phyloP scores from a whole-genome alignment of 306 rosid species.

The Comarum palustre region DNA sequence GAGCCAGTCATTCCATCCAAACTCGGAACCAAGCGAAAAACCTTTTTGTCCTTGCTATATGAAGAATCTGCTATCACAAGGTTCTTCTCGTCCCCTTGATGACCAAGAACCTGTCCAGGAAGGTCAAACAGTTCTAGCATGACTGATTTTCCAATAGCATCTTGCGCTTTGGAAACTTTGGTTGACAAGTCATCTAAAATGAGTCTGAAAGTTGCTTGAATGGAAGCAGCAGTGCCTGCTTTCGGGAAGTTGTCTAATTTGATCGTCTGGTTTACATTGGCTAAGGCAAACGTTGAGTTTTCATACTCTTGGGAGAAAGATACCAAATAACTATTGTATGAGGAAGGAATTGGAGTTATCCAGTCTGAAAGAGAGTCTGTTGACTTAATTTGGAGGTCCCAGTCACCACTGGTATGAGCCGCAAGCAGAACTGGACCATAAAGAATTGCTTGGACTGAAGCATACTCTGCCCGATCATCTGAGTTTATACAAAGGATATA shows the following conservation, averaged over 20 bases:
- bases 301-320: constrained; percentile 44
- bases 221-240: constrained; percentile 47
- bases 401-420: constrained; percentile 50
- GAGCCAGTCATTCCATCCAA: constrained; percentile 57
- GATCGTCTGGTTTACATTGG: constrained; percentile 51
- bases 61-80: constrained; percentile 45
- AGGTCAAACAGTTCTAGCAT: constrained; percentile 62
- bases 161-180: constrained; percentile 15
- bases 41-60: constrained; percentile 21
- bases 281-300: constrained; percentile 41
- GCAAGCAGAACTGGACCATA: constrained; percentile 79
- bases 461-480: constrained; percentile 71
- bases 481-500: constrained; percentile 32
- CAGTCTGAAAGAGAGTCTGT: constrained; percentile 38
- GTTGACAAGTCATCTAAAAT: constrained; percentile 31
- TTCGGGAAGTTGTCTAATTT: constrained; percentile 43
- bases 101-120: constrained; percentile 64
- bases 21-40: constrained; percentile 53
- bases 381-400: constrained; percentile 47
- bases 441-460: constrained; percentile 68
- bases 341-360: constrained; percentile 65
- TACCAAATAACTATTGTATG: constrained; percentile 45
- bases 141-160: constrained; percentile 37
- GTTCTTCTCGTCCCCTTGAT: constrained; percentile 41
- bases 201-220: constrained; percentile 72